phyloP scores from a whole-genome alignment of 306 rosid genomes.

The Trichosanthes truncata region DNA sequence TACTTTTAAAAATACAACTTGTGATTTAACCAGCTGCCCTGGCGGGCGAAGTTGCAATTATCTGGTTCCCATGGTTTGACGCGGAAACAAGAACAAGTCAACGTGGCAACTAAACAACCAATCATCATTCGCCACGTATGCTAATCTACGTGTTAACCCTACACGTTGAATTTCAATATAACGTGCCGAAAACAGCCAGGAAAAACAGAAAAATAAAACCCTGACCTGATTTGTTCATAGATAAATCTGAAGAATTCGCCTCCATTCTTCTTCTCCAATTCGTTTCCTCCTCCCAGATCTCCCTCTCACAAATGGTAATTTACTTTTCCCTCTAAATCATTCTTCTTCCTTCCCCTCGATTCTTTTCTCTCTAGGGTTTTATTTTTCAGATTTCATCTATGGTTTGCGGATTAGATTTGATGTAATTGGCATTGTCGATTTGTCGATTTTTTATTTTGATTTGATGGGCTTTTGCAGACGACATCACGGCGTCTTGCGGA shows the following conservation, averaged over 20 bases:
- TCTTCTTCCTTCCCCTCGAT: not conserved
- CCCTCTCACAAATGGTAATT: not conserved
- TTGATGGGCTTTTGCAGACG: conserved; percentile 36
- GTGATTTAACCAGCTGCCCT: too few relatives aligned
- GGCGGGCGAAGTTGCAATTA: not conserved
- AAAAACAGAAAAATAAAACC: not conserved
- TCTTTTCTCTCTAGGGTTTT: not conserved
- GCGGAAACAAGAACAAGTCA: not conserved
- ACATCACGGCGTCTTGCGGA: conserved; percentile 91
- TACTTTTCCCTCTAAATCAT: too few relatives aligned
- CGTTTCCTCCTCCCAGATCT: not conserved
- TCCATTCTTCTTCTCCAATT: not conserved
- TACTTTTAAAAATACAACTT: too few relatives aligned
- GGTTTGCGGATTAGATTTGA: not conserved
- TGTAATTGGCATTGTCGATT: not conserved
- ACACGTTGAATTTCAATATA: not conserved
- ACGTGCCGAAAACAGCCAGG: not conserved
- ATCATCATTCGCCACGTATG: not conserved
- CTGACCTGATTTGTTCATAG: not conserved
- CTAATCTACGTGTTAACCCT: not conserved
- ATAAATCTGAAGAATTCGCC: not conserved
- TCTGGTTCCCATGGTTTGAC: not conserved
- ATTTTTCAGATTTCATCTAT: not conserved
- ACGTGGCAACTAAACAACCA: not conserved
- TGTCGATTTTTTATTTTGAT: not conserved